phyloP scores from a whole-genome alignment of 441 rosid species.

The Pelargonium cotyledonis region DNA sequence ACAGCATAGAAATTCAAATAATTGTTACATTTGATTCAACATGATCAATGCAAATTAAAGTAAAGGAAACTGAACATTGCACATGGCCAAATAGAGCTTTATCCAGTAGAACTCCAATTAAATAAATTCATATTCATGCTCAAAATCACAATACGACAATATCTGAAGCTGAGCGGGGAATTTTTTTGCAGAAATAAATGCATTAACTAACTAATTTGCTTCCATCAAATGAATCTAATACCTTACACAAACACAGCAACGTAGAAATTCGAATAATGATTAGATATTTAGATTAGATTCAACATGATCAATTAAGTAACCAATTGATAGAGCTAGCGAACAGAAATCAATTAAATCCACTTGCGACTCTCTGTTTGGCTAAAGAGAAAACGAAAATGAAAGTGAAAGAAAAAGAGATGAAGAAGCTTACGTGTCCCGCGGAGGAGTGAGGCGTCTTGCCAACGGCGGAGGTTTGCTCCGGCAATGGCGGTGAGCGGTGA shows the following conservation, averaged over 20 bases:
- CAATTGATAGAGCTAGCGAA: not conserved
- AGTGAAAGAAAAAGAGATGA: no score
- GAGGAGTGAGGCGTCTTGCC: no score
- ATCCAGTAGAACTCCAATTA: not conserved
- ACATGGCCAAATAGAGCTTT: no score
- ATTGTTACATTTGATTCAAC: no score
- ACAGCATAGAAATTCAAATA: no score
- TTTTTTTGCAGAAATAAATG: not conserved
- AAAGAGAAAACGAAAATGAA: not conserved
- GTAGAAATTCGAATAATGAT: not conserved
- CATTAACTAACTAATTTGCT: not conserved
- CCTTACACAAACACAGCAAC: not conserved
- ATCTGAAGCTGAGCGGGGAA: not conserved
- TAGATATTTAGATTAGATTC: not conserved
- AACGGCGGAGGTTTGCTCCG: not conserved
- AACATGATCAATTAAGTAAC: not conserved
- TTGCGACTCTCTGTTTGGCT: not conserved
- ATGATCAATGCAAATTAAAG: no score
- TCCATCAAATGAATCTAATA: not conserved
- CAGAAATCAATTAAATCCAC: not conserved
- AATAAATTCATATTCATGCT: not conserved
- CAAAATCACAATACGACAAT: not conserved
- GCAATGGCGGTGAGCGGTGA: slow-evolving; percentile 9
- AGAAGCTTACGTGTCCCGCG: not conserved
- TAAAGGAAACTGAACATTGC: no score